A percentile compares a stretch with the other conserved stretches of the same genome.
These are phyloP conservation scores for Labyrinthula sp. DNA, from an alignment of 352 stramenopile species.

Conservation along the genomic window DNA sequence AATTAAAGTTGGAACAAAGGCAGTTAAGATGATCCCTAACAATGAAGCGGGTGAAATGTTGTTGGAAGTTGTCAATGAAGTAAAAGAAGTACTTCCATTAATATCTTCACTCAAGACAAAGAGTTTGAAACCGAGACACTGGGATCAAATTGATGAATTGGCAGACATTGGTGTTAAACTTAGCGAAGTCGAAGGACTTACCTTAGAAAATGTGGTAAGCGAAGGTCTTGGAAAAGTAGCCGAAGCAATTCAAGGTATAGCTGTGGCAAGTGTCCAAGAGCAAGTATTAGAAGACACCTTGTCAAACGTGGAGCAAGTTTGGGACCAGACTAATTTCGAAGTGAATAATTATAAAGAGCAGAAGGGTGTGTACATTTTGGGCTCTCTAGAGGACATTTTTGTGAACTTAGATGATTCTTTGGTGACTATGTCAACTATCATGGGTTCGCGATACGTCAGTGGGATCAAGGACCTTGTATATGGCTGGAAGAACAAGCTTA, in stretches of 20 bases:
- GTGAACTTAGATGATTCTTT: conserved; percentile 72
- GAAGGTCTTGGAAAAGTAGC: conserved; percentile 44
- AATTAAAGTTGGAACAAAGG: conserved; percentile 13
- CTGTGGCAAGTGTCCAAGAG: conserved; percentile 42
- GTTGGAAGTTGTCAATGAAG: conserved; percentile 35
- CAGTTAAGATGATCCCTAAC: conserved; percentile 1
- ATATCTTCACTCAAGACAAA: conserved; percentile 65
- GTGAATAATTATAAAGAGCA: conserved; percentile 27
- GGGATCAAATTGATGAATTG: conserved; percentile 41
- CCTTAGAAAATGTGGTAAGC: conserved; percentile 41
- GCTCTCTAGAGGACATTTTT: conserved; percentile 27
- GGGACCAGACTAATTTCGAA: conserved; percentile 35
- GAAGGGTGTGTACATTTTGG: conserved; percentile 26
- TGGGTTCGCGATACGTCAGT: conserved; percentile 67
- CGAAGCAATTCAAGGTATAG: conserved; percentile 45
- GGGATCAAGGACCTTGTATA: conserved; percentile 70
- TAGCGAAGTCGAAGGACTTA: conserved; percentile 35
- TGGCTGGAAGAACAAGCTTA: conserved; percentile 57
- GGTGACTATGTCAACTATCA: conserved; percentile 90
- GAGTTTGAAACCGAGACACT: conserved; percentile 58
- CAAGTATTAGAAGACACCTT: conserved; percentile 47
- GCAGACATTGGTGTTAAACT: conserved; percentile 25
- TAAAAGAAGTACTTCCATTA: conserved; percentile 46
- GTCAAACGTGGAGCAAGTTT: conserved; percentile 44
- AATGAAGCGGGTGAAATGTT: conserved; percentile 1